Base-by-base conservation (phyloP, 768 basidiomycete species). In the Fomitopsis serialis region DNA sequence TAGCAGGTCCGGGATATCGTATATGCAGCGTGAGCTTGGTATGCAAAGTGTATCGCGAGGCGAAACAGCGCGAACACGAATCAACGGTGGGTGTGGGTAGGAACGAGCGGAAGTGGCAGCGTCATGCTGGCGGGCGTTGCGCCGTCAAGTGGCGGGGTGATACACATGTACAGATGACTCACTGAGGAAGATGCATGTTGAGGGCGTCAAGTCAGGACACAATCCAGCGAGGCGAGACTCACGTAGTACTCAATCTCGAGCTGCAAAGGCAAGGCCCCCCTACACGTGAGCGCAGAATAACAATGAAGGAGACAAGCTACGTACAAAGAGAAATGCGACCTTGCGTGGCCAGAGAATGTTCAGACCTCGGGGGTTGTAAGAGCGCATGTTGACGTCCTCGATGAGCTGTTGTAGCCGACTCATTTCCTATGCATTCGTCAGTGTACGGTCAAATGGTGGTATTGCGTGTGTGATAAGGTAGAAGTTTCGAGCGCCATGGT, bases 231-330 rank as follows among this genome's bases (percentile, higher is more conserved):
- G 21, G 4, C 24, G 13, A 32, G 9, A 79, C 88, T 72, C 51
- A 90, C 88, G 70, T 93, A 94, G 72, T 93, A 94, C 63, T 98
- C 95, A 54, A 98, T 90, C 74, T 98, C 95, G 61, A 98, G 78
- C 95, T 98, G 61, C 12, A 12, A n/a, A 49, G 23, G 17, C 12
- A 44, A 19, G 37, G 34, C 27, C 13, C n/a, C 1, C n/a, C n/a
- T n/a, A n/a, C n/a, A 47, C 2, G 36, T 15, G 23, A 25, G 45
- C 27, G 48, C 8, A 29, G 6, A 42, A 12, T 13, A 40, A 34
- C 46, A 35, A 34, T 13, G 46, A 13, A 45, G 44, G 22, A 34
- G 25, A 34, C 19, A 51, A 24, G 9, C 23, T 45, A 87, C 95
- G 70, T 66, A 98, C 96, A 71, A 89, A 99, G 60, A 98, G 76